Percentiles rank a stretch among this genome's conserved stretches.
Evolutionary conservation across 2,329 filamentous ascomycete genomes (phyloP).

Genomic region (Colletotrichum sublineola): DNA sequence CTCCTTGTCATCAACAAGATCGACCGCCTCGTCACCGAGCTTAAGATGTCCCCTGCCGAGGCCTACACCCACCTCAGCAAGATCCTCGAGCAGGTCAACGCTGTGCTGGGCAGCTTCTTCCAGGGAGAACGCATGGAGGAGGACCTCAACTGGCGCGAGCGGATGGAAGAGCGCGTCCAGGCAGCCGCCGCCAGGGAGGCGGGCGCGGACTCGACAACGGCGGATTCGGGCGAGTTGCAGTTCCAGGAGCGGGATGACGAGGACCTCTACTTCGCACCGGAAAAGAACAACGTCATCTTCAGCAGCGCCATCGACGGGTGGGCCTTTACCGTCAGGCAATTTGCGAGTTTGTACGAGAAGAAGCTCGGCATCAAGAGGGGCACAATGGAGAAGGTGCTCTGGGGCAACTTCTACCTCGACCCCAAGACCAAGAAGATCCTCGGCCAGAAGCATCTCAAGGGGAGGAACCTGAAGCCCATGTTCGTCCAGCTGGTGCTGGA

Average conservation of each 20-base stretch:
- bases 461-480: constrained; percentile 91
- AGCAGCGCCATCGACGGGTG: constrained; percentile 98
- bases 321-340: constrained; percentile 97
- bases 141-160: constrained; percentile 94
- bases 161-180: constrained; percentile 86
- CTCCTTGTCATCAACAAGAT: constrained; percentile 98
- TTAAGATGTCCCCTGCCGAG: constrained; percentile 92
- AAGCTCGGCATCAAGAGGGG: constrained; percentile 95
- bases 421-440: constrained; percentile 97
- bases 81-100: constrained; percentile 95
- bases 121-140: constrained; percentile 99
- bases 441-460: constrained; percentile 91
- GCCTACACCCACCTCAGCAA: constrained; percentile 91
- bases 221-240: constrained; percentile 69
- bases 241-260: constrained; percentile 96
- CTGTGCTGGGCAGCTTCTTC: constrained; percentile 96
- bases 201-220: constrained; percentile 53
- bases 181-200: constrained; percentile 56
- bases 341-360: constrained; percentile 93
- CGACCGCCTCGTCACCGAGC: constrained; percentile 91
- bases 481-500: constrained; percentile 97
- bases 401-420: constrained; percentile 97
- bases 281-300: constrained; percentile 99
- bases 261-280: constrained; percentile 96
- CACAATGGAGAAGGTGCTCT: constrained; percentile 91